A percentile compares a stretch with the other conserved stretches of the same genome.
These are phyloP conservation scores for Isatis lusitanica DNA, from an alignment of 441 rosid genomes.

Conservation along the genomic window DNA sequence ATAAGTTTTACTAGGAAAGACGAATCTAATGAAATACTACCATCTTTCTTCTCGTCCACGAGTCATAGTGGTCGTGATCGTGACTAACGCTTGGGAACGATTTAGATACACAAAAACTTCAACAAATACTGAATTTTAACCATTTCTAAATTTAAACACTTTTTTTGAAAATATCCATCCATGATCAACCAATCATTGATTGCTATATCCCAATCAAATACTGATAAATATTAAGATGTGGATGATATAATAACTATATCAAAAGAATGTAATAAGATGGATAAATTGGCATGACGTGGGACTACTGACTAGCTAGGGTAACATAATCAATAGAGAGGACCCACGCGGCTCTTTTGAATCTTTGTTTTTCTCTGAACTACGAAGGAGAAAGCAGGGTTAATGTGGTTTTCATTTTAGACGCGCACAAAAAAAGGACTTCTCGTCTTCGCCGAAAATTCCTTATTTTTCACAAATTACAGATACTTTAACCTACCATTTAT, in stretches of 20 bases:
- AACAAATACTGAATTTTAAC: too few relatives aligned
- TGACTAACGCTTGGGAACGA: too few relatives aligned
- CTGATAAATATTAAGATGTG: neutral
- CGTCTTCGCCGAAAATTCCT: conserved; percentile 20
- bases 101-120: too few relatives aligned
- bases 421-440: neutral
- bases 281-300: neutral
- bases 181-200: too few relatives aligned
- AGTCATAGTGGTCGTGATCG: too few relatives aligned
- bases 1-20: too few relatives aligned
- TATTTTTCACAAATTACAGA: too few relatives aligned
- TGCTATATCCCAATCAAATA: neutral
- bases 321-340: neutral
- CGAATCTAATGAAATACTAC: too few relatives aligned
- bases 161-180: too few relatives aligned
- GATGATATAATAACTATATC: neutral
- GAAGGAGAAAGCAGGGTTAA: neutral
- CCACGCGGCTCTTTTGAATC: conserved; percentile 15
- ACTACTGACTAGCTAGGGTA: neutral
- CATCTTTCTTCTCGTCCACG: too few relatives aligned
- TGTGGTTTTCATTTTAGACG: conserved; percentile 6
- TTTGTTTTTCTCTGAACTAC: neutral
- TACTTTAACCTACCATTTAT: neutral
- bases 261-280: neutral
- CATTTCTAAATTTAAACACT: too few relatives aligned